Evolutionary conservation across 768 basidiomycete genomes (phyloP), one percentile per base, ranked within the genome.

Genomic region (Pleurotus djamor): DNA sequence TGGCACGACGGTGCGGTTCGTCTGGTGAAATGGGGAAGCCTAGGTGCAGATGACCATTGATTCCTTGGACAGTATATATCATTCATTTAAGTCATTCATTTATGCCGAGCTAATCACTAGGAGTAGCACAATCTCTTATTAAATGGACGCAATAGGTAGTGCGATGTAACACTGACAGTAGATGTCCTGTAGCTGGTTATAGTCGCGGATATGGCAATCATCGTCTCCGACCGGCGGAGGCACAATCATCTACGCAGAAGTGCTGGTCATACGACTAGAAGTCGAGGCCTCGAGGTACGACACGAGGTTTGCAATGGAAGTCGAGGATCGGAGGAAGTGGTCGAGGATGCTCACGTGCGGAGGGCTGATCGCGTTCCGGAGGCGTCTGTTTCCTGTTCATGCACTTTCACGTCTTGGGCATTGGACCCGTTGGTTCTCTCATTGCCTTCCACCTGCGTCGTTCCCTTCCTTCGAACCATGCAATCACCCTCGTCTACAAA

Each of bases 351-450:
- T 28, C 21, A 28, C 21, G 21, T 28, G 21, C 21, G 21, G 21
- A 28, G 21, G 21, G 21, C 21, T 28, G 21, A 28, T 28, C 21
- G 21, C 21, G 21, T 28, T 28, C 21, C 21, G 21, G 21, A 37
- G 17, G 13, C 50, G 13, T 52, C 50, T 52, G 21, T 28, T 28
- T 1, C 21, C 38, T n/a, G 38, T n/a, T 41, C 63, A 91, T 92
- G 89, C 87, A 81, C 63, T 81, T 89, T 68, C 88, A 91, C 74
- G 67, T 91, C 62, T 79, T 91, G 62, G 94, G 94, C 64, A 72
- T 94, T 43, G 94, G 94, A 50, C 82, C 93, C 48, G 83, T 96
- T 61, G 96, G 96, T 58, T 84, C 85, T 32, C 84, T 97, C 60
- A 62, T 97, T 63, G 83, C 94, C 12, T 85, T 89, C 70, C 84